These are phyloP conservation scores for Rhodotorula sp. DNA, from an alignment of 1,284 basidiomycete genomes.

Conservation along the genomic window DNA sequence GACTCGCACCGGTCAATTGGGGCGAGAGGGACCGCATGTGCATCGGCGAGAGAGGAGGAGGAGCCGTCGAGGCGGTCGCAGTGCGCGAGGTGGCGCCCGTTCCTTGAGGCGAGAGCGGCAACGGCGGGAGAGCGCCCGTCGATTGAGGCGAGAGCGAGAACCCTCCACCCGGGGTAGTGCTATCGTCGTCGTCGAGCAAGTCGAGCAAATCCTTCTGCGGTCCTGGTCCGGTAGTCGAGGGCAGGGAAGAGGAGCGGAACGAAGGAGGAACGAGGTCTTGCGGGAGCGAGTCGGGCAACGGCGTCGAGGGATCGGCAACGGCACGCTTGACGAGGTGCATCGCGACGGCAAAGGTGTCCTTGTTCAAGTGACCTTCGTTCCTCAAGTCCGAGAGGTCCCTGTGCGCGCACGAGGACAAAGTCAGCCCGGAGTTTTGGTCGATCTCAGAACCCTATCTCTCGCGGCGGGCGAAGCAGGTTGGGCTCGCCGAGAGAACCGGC, in stretches of 20 bases:
- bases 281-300: constrained; percentile 72
- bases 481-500: not conserved
- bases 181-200: constrained; percentile 60
- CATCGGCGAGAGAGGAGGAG: not conserved
- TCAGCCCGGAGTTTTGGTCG: too few relatives aligned
- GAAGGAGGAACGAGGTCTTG: constrained; percentile 66
- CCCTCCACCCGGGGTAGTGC: constrained; percentile 52
- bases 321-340: constrained; percentile 91
- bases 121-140: constrained; percentile 29
- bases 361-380: constrained; percentile 79
- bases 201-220: constrained; percentile 52
- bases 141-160: constrained; percentile 40
- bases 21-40: constrained; percentile 2
- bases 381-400: constrained; percentile 94
- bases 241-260: constrained; percentile 46
- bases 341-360: constrained; percentile 94
- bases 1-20: constrained; percentile 7
- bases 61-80: not conserved
- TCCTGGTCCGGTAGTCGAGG: constrained; percentile 26
- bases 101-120: constrained; percentile 38
- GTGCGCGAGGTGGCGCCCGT: constrained; percentile 22
- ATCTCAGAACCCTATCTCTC: not conserved
- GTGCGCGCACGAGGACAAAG: not conserved
- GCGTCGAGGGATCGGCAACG: constrained; percentile 52
- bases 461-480: not conserved